phyloP scores from a whole-genome alignment of 116 monocot species.

The Papilionanthe hybrid region DNA sequence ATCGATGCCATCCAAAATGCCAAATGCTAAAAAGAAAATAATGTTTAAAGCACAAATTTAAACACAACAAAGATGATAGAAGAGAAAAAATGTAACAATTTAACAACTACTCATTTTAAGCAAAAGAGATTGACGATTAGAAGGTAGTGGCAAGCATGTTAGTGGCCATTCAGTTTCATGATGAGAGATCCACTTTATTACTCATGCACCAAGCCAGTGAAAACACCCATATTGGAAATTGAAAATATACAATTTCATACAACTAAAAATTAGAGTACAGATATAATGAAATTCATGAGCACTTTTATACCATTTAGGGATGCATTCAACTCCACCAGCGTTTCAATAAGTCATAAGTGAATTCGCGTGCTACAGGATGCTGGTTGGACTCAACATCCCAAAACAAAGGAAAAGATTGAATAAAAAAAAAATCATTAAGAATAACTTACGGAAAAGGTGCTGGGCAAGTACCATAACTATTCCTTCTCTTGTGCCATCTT shows the following conservation, averaged over 20 bases:
- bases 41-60: too few relatives aligned
- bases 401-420: neutral
- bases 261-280: neutral
- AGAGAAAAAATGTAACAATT: too few relatives aligned
- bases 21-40: too few relatives aligned
- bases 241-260: neutral
- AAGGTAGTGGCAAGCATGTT: too few relatives aligned
- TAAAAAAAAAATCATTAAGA: neutral
- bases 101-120: too few relatives aligned
- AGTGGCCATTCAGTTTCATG: too few relatives aligned
- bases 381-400: neutral
- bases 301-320: neutral
- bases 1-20: too few relatives aligned
- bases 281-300: neutral
- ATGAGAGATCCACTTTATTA: neutral
- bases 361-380: neutral
- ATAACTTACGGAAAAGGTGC: neutral
- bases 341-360: neutral
- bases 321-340: neutral
- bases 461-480: neutral
- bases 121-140: too few relatives aligned
- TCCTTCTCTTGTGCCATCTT: slow-evolving; percentile 67
- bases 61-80: too few relatives aligned
- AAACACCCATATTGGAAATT: neutral
- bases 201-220: neutral